A percentile compares a stretch with the other conserved stretches of the same genome.
phyloP scores from a whole-genome alignment of 306 rosid genomes.

The barrel medic (Medicago truncatula) region MtrunA17r5.0-ANR NC_053043.1:6689501-6690000 shows the following conservation, averaged over 20 bases:
- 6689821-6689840: conserved; percentile 16
- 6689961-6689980: conserved; percentile 97
- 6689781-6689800: conserved; percentile 7
- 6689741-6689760: conserved; percentile 73
- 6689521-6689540: neutral
- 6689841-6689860: conserved; percentile 17
- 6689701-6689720: conserved; percentile 90
- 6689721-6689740: conserved; percentile 96
- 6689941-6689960: conserved; percentile 93
- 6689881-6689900: conserved; percentile 24
- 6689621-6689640: conserved; percentile 99
- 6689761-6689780: conserved; percentile 30
- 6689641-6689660: conserved; percentile 99
- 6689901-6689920: conserved; percentile 79
- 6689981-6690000: conserved; percentile 98
- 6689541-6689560: conserved; percentile 28
- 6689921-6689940: conserved; percentile 98
- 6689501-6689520: conserved; percentile 1
- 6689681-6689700: conserved; percentile 93
- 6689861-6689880: conserved; percentile 16
- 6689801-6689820: conserved; percentile 3
- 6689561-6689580: conserved; percentile 97
- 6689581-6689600: conserved; percentile 95
- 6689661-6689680: conserved; percentile 99
- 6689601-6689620: conserved; percentile 89